Base-by-base conservation (phyloP, 176 grass and related monocot genomes). In the Cymbopogon citratus region DNA sequence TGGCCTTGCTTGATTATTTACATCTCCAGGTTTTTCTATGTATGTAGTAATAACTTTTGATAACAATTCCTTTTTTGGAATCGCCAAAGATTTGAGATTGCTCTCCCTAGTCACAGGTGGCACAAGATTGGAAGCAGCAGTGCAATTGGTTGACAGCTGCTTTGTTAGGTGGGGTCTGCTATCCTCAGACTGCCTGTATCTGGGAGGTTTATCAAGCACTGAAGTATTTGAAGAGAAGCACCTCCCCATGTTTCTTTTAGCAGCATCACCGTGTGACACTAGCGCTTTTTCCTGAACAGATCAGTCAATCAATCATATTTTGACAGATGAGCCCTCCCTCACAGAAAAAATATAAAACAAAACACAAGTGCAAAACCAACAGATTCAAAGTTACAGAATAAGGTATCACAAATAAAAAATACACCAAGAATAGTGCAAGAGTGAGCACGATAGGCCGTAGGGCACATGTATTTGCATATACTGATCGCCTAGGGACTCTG, bases 241-340 rank as follows among this genome's bases (percentile, higher is more conserved):
- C 24, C 11, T 79, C 63, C 73, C 57, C 5, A 49, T 52, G 64
- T 87, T 91, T 81, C 69, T 81, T 84, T 86, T 80, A 84, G 79
- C 66, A 81, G 74, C 25, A 83, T 48, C 44, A 5, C 19, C 57
- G 60, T 63, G 81, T 82, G 85, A 66, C 71, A 60, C 44, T 41
- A 75, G 25, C 88, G 82, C 71, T 46, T 91, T 93, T 86, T 81
- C 89, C 96, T 98, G 67, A 61, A 87, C 85, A 16, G 33, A 35
- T 36, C 38, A 77, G 6, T 56, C 66, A 76, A 62, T 68, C 60
- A 65, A 29, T 48, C 56, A 60, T 60, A 67, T 79, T 76, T 64
- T 18, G 38, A 25, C 38, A 29, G 71, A 80, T 60, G 19, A 84
- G n/a, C n/a, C n/a, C n/a, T 12, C 33, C 29, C 23, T 79, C 21